Evolutionary conservation across 2,329 filamentous ascomycete species (phyloP), one percentile per base, ranked within the genome.

Genomic region (Aspergillus oerlinghausenensis): DNA sequence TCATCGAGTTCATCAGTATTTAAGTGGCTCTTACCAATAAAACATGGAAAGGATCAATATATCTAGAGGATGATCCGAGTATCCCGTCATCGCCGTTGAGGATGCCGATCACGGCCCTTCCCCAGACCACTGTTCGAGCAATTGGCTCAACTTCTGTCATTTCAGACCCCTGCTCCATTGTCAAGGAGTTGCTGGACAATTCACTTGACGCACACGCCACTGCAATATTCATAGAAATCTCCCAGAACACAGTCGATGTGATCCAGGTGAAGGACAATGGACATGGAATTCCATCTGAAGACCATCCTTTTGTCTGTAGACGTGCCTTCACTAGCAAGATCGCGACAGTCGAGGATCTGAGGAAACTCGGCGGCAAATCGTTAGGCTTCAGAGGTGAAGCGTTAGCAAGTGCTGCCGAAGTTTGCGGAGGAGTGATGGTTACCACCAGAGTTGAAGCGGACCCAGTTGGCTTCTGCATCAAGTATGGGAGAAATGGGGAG

Each of bases 111-210:
- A 66, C 68, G 61, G 70, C 74, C 51, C 73, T 81, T 56, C 71
- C 77, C 21, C 68, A 70, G 47, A 65, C 65, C 17, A 73, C 75
- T 56, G 75, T 79, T 40, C 76, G 78, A 56, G 79, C 79, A 56
- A 80, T 87, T 57, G 78, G 82, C 56, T 84, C 84, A 26, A 77
- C 79, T 14, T 83, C 85, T 61, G 79, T 81, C 23, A 75, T 87
- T 51, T 77, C 79, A 9, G 81, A 85, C 63, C 75, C 84, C 7
- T 78, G 75, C 57, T 82, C 82, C 2, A 77, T 84, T 9, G 79
- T 85, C 55, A 87, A 87, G 67, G 86, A 88, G 66, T 80, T 88
- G 42, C 70, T 88, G 42, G 86, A 88, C 59, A 88, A 88, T 67
- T 79, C 84, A n/a, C 75, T 88, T 10, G 86, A 88, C 71, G 84